Evolutionary conservation across 805 yeast species (phyloP), one percentile per base, ranked within the genome.

Genomic region (Hanseniaspora meyeri): DNA sequence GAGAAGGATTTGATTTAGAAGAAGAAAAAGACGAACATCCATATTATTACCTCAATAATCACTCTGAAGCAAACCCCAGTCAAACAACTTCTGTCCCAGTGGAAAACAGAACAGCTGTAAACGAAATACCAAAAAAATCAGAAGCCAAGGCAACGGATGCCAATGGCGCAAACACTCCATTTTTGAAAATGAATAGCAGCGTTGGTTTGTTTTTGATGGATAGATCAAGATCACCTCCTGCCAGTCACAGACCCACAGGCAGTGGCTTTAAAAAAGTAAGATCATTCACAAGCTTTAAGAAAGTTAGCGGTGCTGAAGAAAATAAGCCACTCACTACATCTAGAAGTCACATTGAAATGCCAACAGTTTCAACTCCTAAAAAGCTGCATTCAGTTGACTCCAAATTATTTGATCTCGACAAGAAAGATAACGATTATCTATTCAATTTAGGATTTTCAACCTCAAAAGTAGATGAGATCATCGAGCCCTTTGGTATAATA

Each of bases 1-100:
- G 71, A 48, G 79, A 74, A 43, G 80, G 74, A 8, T 76, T 72
- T 8, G 74, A 71, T 29, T 68, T 66, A 4, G 75, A 68, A 10
- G 63, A 60, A 14, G 69, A 62, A 12, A 63, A 60, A 3, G 65
- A 58, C 7, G 66, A 61, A 9, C 67, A 63, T 16, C 69, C 62
- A 4, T 62, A 62, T 4, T 61, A 60, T 27, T 54, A 40, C 9
- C 40, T 49, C n/a, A 63, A 63, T 16, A 63, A 63, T 7, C 70
- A 63, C 36, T 64, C 61, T 43, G 65, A 63, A 43, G 68, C 65
- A 12, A 68, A 65, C 29, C 68, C 68, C 32, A 11, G 2, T 5
- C 4, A 14, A 2, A 4, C 31, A 27, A 2, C 3, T 38, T 11
- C 20, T 38, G 20, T 16, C 8, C 37, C 36, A 31, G 9, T 17